These are phyloP conservation scores for Zea luxurians DNA, from an alignment of 176 grass and related monocot species.

Conservation along the genomic window DNA sequence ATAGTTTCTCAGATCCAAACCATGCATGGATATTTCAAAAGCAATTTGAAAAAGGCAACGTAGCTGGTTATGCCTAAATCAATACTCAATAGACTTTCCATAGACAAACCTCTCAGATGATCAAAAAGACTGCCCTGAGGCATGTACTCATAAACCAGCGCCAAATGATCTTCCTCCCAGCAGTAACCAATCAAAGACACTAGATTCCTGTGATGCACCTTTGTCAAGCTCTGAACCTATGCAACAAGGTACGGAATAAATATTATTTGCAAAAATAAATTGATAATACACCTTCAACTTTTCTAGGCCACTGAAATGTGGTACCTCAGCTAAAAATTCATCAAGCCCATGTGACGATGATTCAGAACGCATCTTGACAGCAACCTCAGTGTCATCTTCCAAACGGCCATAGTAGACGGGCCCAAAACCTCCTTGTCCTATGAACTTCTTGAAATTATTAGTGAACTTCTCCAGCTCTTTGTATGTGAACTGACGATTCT, in stretches of 20 bases:
- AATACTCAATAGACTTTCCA: background rate
- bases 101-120: constrained; percentile 17
- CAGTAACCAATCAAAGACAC: constrained; percentile 41
- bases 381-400: background rate
- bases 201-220: constrained; percentile 31
- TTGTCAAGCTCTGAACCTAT: constrained; percentile 38
- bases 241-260: background rate
- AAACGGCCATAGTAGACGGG: background rate
- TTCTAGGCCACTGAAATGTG: background rate
- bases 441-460: constrained; percentile 26
- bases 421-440: constrained; percentile 20
- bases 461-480: constrained; percentile 17
- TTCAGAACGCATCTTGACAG: constrained; percentile 2
- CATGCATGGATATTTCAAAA: background rate
- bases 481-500: constrained; percentile 3
- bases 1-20: background rate
- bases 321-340: constrained; percentile 12
- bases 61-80: background rate
- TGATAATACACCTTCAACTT: background rate
- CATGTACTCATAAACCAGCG: constrained; percentile 43
- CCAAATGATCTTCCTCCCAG: constrained; percentile 33
- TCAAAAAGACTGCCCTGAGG: constrained; percentile 19
- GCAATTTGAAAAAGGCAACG: no score
- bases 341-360: background rate
- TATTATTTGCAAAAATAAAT: background rate